These are phyloP conservation scores for Trichosanthes cucumerina DNA, from an alignment of 306 rosid genomes.

Conservation along the genomic window DNA sequence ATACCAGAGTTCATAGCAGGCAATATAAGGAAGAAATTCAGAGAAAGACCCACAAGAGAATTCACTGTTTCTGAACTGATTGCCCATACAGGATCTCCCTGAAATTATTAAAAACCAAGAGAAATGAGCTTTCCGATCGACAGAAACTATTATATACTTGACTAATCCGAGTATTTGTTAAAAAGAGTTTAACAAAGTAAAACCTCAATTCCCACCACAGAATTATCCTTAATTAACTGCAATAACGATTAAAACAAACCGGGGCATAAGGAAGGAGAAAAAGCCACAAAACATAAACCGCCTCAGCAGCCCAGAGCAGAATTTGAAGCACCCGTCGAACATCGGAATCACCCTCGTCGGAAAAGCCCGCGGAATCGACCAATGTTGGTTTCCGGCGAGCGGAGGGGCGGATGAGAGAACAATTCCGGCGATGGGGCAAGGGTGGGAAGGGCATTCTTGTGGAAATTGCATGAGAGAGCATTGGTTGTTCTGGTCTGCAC, in stretches of 20 bases:
- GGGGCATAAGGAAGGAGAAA: slow-evolving; percentile 85
- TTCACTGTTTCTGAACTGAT: slow-evolving; percentile 67
- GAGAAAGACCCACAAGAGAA: slow-evolving; percentile 71
- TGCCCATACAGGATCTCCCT: slow-evolving; percentile 96
- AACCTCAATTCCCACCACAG: neutral
- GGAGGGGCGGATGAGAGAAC: slow-evolving; percentile 21
- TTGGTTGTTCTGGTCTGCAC: neutral
- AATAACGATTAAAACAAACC: slow-evolving; percentile 15
- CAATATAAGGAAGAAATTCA: slow-evolving; percentile 73
- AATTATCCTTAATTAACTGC: neutral
- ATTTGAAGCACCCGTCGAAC: slow-evolving; percentile 27
- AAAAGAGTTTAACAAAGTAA: neutral
- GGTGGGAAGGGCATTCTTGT: neutral
- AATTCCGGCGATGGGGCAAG: neutral
- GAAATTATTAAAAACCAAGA: slow-evolving; percentile 17
- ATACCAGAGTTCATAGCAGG: slow-evolving; percentile 69
- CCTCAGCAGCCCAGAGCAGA: slow-evolving; percentile 56
- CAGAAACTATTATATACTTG: neutral
- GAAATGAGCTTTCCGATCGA: neutral
- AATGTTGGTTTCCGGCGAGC: slow-evolving; percentile 34
- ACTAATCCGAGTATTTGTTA: neutral
- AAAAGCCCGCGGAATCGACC: neutral
- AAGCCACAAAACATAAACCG: slow-evolving; percentile 63
- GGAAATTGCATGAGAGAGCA: neutral
- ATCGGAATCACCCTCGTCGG: slow-evolving; percentile 19